A percentile compares a stretch with the other conserved stretches of the same genome.
phyloP scores from a whole-genome alignment of 345 rosid species.

The Raphanus sativus region DNA sequence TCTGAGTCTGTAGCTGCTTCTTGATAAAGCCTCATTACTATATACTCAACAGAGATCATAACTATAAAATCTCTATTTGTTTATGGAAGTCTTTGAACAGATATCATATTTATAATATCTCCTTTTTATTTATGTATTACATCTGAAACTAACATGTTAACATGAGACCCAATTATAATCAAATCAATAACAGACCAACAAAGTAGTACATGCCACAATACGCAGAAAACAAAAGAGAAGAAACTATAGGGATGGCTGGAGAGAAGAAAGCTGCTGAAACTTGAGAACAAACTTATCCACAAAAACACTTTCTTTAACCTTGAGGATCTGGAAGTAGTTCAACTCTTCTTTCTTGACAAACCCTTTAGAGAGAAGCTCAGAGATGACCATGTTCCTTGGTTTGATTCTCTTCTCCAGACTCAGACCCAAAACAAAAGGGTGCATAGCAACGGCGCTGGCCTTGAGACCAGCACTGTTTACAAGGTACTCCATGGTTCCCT shows the following conservation, averaged over 20 bases:
- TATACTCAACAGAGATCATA: not conserved
- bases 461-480: conserved; percentile 37
- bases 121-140: not conserved
- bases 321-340: conserved; percentile 27
- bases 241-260: not conserved
- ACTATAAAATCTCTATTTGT: not conserved
- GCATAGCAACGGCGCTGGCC: conserved; percentile 18
- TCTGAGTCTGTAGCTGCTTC: conserved; percentile 62
- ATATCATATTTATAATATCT: not conserved
- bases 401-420: conserved; percentile 46
- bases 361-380: conserved; percentile 34
- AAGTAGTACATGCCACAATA: not conserved
- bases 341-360: conserved; percentile 26
- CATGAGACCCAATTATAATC: no score
- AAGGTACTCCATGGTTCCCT: conserved; percentile 35
- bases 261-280: conserved; percentile 17
- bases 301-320: conserved; percentile 26
- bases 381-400: conserved; percentile 39
- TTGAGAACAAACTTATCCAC: conserved; percentile 19
- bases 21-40: conserved; percentile 34
- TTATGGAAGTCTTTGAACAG: conserved; percentile 8
- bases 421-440: conserved; percentile 28
- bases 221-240: not conserved
- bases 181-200: not conserved
- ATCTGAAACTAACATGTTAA: not conserved